phyloP scores from a whole-genome alignment of 192 early-diverging fungal species.

The Geranomyces michiganensis region DNA sequence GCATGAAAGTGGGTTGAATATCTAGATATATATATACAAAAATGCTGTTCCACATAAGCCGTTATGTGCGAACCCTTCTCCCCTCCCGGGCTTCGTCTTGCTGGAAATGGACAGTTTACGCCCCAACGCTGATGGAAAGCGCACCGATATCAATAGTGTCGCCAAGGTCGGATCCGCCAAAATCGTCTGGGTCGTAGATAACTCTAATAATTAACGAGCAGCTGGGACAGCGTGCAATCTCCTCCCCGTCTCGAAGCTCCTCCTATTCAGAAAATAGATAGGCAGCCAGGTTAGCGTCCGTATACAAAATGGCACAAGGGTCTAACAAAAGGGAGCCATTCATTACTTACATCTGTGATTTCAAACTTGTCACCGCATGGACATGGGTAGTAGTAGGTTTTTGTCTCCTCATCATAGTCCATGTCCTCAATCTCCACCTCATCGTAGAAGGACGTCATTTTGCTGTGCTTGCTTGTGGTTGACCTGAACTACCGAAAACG shows the following conservation, averaged over 20 bases:
- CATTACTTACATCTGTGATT: conserved; percentile 68
- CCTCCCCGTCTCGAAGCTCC: conserved; percentile 78
- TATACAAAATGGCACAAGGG: too few relatives aligned
- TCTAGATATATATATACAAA: too few relatives aligned
- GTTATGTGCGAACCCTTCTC: too few relatives aligned
- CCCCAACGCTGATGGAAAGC: conserved; percentile 7
- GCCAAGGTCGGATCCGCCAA: conserved; percentile 26
- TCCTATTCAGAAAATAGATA: conserved; percentile 45
- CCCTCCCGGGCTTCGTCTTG: too few relatives aligned
- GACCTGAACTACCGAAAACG: too few relatives aligned
- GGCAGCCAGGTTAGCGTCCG: too few relatives aligned
- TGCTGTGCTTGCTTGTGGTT: too few relatives aligned
- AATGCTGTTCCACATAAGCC: too few relatives aligned
- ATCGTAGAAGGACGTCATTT: conserved; percentile 39
- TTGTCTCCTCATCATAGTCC: conserved; percentile 84
- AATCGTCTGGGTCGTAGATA: conserved; percentile 78
- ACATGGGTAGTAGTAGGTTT: conserved; percentile 89
- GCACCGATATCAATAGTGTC: conserved; percentile 26
- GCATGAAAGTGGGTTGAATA: too few relatives aligned
- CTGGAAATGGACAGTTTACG: too few relatives aligned
- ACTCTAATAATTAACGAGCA: conserved; percentile 91
- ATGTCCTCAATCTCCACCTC: conserved; percentile 78
- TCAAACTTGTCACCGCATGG: conserved; percentile 96
- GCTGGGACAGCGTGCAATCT: conserved; percentile 87
- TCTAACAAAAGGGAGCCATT: not conserved